These are phyloP conservation scores for Jimgerdemannia lactiflua DNA, from an alignment of 192 early-diverging fungal genomes.

Conservation along the genomic window DNA sequence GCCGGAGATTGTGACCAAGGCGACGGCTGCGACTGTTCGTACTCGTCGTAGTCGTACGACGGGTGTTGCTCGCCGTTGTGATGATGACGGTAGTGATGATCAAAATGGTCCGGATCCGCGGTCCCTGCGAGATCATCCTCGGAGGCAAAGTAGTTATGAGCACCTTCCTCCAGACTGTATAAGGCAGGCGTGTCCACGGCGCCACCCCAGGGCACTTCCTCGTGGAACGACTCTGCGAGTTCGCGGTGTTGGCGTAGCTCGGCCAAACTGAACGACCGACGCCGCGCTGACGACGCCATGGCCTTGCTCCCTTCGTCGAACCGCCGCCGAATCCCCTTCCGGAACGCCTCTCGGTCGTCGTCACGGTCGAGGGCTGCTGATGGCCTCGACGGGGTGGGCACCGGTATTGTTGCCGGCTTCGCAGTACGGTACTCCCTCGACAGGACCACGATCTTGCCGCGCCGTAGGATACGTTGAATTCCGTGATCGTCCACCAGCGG, in stretches of 20 bases:
- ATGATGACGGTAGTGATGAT: conserved; percentile 6
- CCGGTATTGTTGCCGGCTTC: conserved; percentile 6
- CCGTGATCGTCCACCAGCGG: conserved; percentile 41
- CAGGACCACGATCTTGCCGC: conserved; percentile 41
- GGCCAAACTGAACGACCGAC: background rate
- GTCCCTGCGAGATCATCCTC: background rate
- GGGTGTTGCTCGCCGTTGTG: conserved; percentile 1
- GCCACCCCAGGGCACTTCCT: background rate
- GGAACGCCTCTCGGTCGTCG: background rate
- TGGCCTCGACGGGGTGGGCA: background rate
- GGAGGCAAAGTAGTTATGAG: background rate
- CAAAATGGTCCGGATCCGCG: background rate
- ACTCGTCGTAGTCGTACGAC: conserved; percentile 41
- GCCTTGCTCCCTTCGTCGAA: background rate
- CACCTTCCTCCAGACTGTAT: conserved; percentile 25
- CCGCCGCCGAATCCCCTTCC: background rate
- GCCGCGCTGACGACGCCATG: background rate
- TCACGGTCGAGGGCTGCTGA: background rate
- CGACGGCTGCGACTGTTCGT: conserved; percentile 52
- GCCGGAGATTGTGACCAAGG: conserved; percentile 58
- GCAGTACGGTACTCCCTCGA: conserved; percentile 43
- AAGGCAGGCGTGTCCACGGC: conserved; percentile 26
- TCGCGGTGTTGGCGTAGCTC: conserved; percentile 3
- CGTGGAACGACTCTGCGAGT: background rate
- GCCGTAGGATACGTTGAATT: conserved; percentile 39